phyloP scores from a whole-genome alignment of 139 green algal species.

The Ettlia oleoabundans region DNA sequence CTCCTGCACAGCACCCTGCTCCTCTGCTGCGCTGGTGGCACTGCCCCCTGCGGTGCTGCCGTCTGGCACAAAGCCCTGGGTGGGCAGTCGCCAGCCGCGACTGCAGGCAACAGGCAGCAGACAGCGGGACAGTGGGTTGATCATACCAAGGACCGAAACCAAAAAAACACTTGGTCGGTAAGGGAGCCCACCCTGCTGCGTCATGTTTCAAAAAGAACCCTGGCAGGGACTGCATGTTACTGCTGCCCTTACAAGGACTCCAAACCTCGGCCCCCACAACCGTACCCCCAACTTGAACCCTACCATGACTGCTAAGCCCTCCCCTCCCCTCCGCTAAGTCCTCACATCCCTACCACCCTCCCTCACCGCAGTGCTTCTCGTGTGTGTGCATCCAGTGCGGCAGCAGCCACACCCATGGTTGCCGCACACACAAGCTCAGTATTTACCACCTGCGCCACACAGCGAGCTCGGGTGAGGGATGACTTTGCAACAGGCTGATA shows the following conservation, averaged over 20 bases:
- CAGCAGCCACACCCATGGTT: conserved; percentile 52
- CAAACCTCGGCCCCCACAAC: too few species aligned
- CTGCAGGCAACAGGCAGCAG: background rate
- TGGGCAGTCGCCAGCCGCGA: conserved; percentile 53
- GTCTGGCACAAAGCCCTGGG: conserved; percentile 27
- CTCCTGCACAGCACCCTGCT: background rate
- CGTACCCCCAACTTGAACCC: too few species aligned
- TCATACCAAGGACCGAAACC: background rate
- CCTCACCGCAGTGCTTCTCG: conserved; percentile 40
- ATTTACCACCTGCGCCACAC: conserved; percentile 27
- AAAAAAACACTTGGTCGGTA: background rate
- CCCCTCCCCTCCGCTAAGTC: too few species aligned
- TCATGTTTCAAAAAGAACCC: too few species aligned
- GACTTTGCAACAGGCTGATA: too few species aligned
- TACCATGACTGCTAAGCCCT: too few species aligned
- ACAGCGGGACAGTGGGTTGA: background rate
- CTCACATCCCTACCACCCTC: too few species aligned
- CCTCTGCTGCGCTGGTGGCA: too few species aligned
- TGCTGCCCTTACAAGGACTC: too few species aligned
- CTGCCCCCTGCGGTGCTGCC: too few species aligned
- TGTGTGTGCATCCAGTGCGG: conserved; percentile 53
- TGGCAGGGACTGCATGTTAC: too few species aligned
- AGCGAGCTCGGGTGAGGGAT: background rate
- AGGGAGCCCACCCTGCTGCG: too few species aligned
- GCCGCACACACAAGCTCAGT: conserved; percentile 50